phyloP scores from a whole-genome alignment of 768 basidiomycete genomes.

The Pleurotus djamor region DNA sequence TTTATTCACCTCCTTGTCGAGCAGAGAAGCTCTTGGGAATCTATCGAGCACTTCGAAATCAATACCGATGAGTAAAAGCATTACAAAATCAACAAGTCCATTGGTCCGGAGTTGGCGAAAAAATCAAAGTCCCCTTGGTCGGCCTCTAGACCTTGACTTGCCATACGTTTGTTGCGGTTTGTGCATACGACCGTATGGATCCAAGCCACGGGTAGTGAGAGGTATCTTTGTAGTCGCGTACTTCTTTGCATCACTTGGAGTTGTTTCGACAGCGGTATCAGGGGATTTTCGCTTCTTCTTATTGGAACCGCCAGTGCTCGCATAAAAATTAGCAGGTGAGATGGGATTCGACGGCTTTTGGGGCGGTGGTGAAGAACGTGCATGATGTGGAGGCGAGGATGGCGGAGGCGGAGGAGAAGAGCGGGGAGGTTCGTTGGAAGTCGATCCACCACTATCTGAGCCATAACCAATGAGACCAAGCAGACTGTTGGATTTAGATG shows the following conservation, averaged over 20 bases:
- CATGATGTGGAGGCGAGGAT: conserved; percentile 18
- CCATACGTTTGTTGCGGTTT: background rate
- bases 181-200: conserved; percentile 2
- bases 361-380: conserved; percentile 17
- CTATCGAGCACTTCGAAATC: background rate
- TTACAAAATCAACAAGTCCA: conserved; percentile 4
- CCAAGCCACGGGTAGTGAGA: conserved; percentile 2
- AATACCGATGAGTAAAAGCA: conserved; percentile 2
- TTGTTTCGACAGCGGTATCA: conserved; percentile 1
- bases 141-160: background rate
- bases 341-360: conserved; percentile 27
- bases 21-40: background rate
- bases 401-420: conserved; percentile 23
- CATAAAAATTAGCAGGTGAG: conserved; percentile 25
- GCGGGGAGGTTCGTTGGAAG: background rate
- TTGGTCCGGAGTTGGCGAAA: background rate
- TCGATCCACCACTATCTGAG: conserved; percentile 22
- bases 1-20: background rate
- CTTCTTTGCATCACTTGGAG: conserved; percentile 6
- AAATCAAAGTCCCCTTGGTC: conserved; percentile 1
- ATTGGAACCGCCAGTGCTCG: conserved; percentile 9
- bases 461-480: conserved; percentile 20
- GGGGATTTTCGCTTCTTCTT: conserved; percentile 13
- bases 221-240: conserved; percentile 10
- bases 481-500: conserved; percentile 21